These are phyloP conservation scores for Sarcocystis neurona DNA, from an alignment of 169 alveolate genomes.

Conservation along the genomic window DNA sequence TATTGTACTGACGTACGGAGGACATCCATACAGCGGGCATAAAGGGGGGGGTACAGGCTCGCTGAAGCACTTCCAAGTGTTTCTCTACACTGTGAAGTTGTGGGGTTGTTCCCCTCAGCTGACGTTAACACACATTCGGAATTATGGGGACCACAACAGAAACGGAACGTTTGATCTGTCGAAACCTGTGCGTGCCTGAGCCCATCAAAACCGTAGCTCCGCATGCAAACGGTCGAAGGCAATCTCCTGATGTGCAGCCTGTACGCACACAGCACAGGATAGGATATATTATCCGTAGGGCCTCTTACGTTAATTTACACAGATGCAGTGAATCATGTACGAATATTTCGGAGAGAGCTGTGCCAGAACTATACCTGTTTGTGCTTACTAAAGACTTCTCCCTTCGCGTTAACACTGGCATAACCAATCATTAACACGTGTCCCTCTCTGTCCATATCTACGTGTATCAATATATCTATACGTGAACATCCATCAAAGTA, in stretches of 20 bases:
- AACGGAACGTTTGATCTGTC: not conserved
- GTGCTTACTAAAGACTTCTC: not conserved
- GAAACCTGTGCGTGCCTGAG: not conserved
- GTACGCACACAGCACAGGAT: not conserved
- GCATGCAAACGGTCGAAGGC: slow-evolving; percentile 24
- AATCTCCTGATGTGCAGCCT: slow-evolving; percentile 21
- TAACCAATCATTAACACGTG: no score
- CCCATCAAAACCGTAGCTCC: not conserved
- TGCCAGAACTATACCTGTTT: no score
- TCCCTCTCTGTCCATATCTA: no score
- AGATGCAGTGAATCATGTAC: not conserved
- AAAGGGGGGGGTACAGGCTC: no score
- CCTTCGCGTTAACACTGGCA: no score
- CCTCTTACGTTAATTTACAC: not conserved
- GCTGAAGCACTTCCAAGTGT: not conserved
- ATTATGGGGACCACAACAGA: not conserved
- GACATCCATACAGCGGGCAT: no score
- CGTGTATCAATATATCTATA: no score
- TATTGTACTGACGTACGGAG: no score
- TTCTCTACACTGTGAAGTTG: not conserved
- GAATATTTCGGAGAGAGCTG: no score
- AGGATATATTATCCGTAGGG: not conserved
- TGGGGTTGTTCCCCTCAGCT: not conserved
- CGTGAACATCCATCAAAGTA: no score
- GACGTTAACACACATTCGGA: not conserved